Evolutionary conservation across 2,329 filamentous ascomycete species (phyloP).

Genomic region (Alternaria consortialis): DNA sequence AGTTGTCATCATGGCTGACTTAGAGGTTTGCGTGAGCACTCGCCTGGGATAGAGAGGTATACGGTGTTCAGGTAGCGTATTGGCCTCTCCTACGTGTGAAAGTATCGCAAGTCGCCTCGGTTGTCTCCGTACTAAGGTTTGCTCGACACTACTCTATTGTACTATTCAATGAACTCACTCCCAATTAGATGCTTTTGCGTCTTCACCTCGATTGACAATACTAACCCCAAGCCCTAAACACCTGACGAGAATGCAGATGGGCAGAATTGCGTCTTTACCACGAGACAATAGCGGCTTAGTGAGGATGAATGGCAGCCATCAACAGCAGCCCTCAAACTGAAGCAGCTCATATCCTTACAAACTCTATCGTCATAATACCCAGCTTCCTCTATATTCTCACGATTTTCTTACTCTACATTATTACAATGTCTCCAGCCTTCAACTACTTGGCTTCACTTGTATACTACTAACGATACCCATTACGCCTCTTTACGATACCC

Average conservation of each 20-base stretch:
- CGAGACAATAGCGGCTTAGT: slow-evolving; percentile 2
- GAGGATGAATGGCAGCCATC: neutral
- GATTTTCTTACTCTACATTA: neutral
- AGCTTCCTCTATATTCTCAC: neutral
- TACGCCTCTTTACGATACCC: neutral
- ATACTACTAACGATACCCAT: too few species aligned
- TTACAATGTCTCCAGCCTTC: neutral
- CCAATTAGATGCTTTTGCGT: neutral
- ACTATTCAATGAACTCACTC: neutral
- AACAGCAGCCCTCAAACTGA: neutral
- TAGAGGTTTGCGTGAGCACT: too few species aligned
- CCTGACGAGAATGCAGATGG: neutral
- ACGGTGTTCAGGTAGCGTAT: too few species aligned
- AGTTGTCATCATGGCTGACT: neutral
- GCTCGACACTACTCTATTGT: neutral
- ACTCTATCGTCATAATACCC: neutral
- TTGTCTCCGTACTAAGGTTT: neutral
- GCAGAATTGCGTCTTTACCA: neutral
- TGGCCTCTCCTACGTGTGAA: neutral
- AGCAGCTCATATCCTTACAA: neutral
- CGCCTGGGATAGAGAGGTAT: neutral
- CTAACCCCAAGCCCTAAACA: neutral
- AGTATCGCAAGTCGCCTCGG: neutral
- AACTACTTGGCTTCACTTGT: neutral
- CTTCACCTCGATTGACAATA: neutral